A percentile compares a stretch with the other conserved stretches of the same genome.
Conservation (phyloP, 495 filamentous ascomycete genomes). For the Daldinia grandis region DNA sequence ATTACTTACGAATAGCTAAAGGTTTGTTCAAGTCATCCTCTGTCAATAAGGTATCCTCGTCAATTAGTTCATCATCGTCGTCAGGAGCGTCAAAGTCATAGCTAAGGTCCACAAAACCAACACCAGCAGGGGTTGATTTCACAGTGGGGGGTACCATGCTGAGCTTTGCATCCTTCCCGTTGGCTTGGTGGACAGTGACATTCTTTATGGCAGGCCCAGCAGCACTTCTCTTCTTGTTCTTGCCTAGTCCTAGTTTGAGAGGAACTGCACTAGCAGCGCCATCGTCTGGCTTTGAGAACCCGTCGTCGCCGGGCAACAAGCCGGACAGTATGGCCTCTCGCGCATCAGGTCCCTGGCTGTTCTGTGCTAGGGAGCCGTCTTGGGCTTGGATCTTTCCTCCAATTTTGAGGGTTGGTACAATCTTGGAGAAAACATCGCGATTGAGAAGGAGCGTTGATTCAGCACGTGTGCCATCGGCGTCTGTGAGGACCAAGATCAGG, state of each 20-base stretch:
- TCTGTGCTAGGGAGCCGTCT: constrained; percentile 65
- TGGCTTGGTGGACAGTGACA: constrained; percentile 32
- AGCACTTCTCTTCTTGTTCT: constrained; percentile 64
- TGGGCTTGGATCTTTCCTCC: constrained; percentile 75
- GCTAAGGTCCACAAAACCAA: constrained; percentile 76
- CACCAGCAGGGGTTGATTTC: constrained; percentile 60
- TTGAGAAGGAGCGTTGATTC: constrained; percentile 69
- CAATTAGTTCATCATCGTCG: constrained; percentile 80
- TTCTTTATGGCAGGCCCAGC: constrained; percentile 31
- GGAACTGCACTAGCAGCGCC: constrained; percentile 67
- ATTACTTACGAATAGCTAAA: constrained; percentile 75
- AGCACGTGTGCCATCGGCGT: constrained; percentile 67
- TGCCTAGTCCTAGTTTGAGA: constrained; percentile 72
- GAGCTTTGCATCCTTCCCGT: constrained; percentile 35
- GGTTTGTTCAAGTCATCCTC: constrained; percentile 81
- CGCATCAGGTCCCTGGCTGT: constrained; percentile 55
- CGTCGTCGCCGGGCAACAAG: constrained; percentile 67
- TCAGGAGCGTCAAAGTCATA: constrained; percentile 71
- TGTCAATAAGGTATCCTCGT: constrained; percentile 85
- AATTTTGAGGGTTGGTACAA: constrained; percentile 73
- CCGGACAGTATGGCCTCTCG: constrained; percentile 86
- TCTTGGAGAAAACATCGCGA: constrained; percentile 70
- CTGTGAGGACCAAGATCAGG: constrained; percentile 81
- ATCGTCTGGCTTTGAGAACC: constrained; percentile 77
- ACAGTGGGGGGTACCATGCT: constrained; percentile 44